Evolutionary conservation across 768 basidiomycete genomes (phyloP).

Genomic region (Rhodotorula toruloides): DNA sequence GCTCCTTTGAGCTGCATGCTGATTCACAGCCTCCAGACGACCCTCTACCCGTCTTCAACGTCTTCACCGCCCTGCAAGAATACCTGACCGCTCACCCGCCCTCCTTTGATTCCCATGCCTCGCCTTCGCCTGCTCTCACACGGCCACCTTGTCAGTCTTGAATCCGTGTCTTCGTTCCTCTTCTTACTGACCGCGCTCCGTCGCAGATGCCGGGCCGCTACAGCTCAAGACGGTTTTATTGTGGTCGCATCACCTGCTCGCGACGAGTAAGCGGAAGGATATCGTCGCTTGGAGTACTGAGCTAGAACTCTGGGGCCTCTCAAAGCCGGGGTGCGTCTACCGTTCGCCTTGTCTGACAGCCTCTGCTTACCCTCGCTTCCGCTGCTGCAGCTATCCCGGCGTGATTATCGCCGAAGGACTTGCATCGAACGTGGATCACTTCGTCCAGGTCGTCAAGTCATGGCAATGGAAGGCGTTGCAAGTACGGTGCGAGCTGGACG

Average conservation of each 20-base stretch:
- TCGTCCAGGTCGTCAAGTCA: constrained; percentile 33
- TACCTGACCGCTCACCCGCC: constrained; percentile 9
- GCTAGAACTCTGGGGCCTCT: constrained; percentile 25
- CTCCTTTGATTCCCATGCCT: no score
- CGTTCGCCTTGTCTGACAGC: no score
- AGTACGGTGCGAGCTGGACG: constrained; percentile 35
- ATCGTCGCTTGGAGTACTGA: constrained; percentile 36
- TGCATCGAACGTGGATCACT: constrained; percentile 26
- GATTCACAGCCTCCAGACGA: not conserved
- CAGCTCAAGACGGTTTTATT: constrained; percentile 25
- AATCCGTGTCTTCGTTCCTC: not conserved
- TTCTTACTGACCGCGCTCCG: not conserved
- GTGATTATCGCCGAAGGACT: constrained; percentile 35
- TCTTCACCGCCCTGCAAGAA: constrained; percentile 21
- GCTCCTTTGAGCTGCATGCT: accelerated
- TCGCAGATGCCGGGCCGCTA: not conserved
- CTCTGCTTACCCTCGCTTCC: not conserved
- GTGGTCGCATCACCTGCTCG: constrained; percentile 39
- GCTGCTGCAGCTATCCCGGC: constrained; percentile 34
- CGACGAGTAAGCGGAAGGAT: constrained; percentile 39
- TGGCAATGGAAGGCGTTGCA: constrained; percentile 41
- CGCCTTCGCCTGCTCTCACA: not conserved
- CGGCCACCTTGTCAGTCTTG: not conserved
- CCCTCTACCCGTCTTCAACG: constrained; percentile 16
- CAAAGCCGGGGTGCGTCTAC: constrained; percentile 27